Percentiles rank a stretch among this genome's conserved stretches.
Evolutionary conservation across 306 rosid genomes (phyloP).

Genomic region (Carpinus fangiana): DNA sequence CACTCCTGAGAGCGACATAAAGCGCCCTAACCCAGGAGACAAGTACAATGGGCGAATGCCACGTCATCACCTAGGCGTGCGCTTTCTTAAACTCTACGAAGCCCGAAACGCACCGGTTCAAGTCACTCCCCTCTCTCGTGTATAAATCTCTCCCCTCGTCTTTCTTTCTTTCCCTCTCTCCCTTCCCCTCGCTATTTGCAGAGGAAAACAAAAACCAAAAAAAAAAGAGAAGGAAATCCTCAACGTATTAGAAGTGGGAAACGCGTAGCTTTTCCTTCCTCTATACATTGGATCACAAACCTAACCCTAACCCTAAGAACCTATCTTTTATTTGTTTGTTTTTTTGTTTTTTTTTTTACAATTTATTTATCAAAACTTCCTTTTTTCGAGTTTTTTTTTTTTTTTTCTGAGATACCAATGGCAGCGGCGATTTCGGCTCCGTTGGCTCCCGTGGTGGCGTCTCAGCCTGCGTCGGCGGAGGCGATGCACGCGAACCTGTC

Average conservation of each 20-base stretch:
- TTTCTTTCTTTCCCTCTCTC: neutral
- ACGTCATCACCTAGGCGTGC: conserved; percentile 15
- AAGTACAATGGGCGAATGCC: conserved; percentile 9
- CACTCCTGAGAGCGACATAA: no score
- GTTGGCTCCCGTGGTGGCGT: conserved; percentile 22
- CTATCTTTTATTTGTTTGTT: neutral
- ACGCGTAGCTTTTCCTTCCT: neutral
- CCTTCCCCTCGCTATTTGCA: neutral
- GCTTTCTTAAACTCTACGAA: conserved; percentile 17
- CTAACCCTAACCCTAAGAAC: neutral
- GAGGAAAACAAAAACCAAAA: neutral
- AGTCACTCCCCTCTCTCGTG: neutral
- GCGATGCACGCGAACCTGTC: conserved; percentile 46
- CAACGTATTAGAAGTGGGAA: neutral
- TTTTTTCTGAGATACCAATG: conserved; percentile 31
- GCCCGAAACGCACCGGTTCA: conserved; percentile 16
- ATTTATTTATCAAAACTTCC: neutral
- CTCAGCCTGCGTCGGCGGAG: conserved; percentile 1
- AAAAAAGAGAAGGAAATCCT: neutral
- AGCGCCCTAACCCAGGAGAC: neutral
- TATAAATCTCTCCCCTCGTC: neutral
- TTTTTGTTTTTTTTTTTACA: neutral
- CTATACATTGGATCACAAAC: neutral
- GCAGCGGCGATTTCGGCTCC: conserved; percentile 43
- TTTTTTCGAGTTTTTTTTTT: neutral